Percentiles rank a stretch among this genome's conserved stretches.
Conservation (phyloP, 768 basidiomycete genomes). For the Pulveroboletus sp. region DNA sequence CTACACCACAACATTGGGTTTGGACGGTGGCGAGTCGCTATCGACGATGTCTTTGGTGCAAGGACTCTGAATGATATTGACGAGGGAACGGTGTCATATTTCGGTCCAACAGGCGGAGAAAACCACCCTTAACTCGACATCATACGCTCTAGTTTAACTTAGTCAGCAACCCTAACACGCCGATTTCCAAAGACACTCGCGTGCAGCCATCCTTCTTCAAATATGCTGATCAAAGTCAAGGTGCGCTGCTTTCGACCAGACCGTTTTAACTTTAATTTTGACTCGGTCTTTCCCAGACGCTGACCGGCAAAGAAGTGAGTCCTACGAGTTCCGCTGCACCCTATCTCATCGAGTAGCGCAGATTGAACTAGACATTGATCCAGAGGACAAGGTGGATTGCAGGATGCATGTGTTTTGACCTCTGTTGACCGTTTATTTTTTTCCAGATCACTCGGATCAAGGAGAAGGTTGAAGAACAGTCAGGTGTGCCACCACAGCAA, state of each 20-base stretch:
- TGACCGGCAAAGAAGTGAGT: conserved; percentile 94
- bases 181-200: not conserved
- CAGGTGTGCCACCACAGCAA: conserved; percentile 94
- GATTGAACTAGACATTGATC: conserved; percentile 97
- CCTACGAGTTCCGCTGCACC: not conserved
- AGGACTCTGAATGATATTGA: conserved; percentile 19
- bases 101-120: not conserved
- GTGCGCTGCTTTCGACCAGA: not conserved
- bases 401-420: not conserved
- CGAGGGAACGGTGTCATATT: conserved; percentile 14
- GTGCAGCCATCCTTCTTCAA: not conserved
- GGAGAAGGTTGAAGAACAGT: conserved; percentile 98
- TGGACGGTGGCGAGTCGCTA: conserved; percentile 9
- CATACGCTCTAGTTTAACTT: too few species aligned
- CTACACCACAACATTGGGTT: conserved; percentile 28
- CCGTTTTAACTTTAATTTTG: not conserved
- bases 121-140: too few species aligned
- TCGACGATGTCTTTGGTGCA: conserved; percentile 10
- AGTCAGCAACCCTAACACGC: not conserved
- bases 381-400: conserved; percentile 71
- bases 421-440: not conserved
- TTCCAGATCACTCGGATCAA: conserved; percentile 88
- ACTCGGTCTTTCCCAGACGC: conserved; percentile 52
- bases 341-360: conserved; percentile 25
- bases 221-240: conserved; percentile 28